phyloP scores from a whole-genome alignment of 768 basidiomycete genomes.

The Leccinum olivaceopallidum region DNA sequence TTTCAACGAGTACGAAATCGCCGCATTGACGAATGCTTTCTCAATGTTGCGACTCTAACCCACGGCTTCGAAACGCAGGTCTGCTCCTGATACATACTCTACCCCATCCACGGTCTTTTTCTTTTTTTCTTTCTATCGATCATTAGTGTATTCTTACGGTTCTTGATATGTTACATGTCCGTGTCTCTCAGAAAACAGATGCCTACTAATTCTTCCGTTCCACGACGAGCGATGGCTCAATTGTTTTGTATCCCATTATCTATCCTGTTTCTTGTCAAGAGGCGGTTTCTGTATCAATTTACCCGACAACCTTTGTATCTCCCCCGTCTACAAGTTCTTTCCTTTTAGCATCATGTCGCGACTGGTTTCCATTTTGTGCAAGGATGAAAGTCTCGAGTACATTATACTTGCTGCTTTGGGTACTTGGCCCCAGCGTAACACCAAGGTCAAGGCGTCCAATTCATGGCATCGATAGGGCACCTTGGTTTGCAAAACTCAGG shows the following conservation, averaged over 20 bases:
- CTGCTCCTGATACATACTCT: neutral
- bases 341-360: neutral
- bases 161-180: conserved; percentile 3
- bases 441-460: neutral
- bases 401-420: neutral
- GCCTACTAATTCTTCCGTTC: neutral
- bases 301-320: neutral
- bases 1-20: conserved; percentile 18
- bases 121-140: neutral
- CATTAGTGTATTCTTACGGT: conserved; percentile 2
- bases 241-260: conserved; percentile 10
- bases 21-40: conserved; percentile 19
- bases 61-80: neutral
- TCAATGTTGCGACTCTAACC: conserved; percentile 23
- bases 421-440: neutral
- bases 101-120: neutral
- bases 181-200: neutral
- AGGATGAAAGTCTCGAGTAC: neutral
- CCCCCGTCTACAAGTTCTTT: neutral
- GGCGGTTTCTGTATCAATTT: neutral
- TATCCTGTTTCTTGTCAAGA: neutral
- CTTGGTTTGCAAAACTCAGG: neutral
- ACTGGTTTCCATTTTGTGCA: neutral
- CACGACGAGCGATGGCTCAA: neutral
- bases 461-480: neutral